Evolutionary conservation across 805 yeast species (phyloP).

Genomic region (Zygoascus flipseniorum): DNA sequence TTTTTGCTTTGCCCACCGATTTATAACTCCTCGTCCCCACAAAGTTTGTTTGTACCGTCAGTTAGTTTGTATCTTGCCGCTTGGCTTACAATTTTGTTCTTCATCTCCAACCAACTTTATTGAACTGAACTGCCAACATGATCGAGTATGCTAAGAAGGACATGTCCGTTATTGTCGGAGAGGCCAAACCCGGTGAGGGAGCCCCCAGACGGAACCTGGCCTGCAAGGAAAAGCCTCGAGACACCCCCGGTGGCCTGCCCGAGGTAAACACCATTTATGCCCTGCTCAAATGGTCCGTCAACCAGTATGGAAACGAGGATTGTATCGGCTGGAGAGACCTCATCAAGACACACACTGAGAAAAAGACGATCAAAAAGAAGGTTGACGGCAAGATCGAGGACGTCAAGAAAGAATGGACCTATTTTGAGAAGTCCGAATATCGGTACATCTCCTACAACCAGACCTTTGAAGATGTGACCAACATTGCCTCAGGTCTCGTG

Average conservation of each 20-base stretch:
- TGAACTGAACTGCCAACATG: not conserved
- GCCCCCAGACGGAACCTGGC: constrained; percentile 27
- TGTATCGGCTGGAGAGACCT: constrained; percentile 77
- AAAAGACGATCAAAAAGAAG: constrained; percentile 60
- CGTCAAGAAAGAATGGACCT: constrained; percentile 82
- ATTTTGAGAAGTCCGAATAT: constrained; percentile 71
- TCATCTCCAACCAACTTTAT: not conserved
- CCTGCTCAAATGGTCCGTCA: constrained; percentile 52
- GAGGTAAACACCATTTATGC: constrained; percentile 66
- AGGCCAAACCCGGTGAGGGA: constrained; percentile 28
- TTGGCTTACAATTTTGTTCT: too few species aligned
- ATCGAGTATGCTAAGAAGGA: not conserved
- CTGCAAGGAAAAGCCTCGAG: constrained; percentile 33
- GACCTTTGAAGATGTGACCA: constrained; percentile 40
- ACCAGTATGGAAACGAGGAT: constrained; percentile 42
- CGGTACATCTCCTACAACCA: constrained; percentile 55
- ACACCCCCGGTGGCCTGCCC: constrained; percentile 50
- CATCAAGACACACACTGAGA: constrained; percentile 65
- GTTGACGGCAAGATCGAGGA: constrained; percentile 66
- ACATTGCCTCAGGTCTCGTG: constrained; percentile 67
- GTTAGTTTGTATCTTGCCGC: too few species aligned
- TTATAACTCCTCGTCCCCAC: too few species aligned
- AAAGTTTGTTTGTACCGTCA: too few species aligned
- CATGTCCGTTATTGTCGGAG: constrained; percentile 26
- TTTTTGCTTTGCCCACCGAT: too few species aligned